Evolutionary conservation across 169 alveolate genomes (phyloP).

Genomic region (Cardiosporidium cionae): DNA sequence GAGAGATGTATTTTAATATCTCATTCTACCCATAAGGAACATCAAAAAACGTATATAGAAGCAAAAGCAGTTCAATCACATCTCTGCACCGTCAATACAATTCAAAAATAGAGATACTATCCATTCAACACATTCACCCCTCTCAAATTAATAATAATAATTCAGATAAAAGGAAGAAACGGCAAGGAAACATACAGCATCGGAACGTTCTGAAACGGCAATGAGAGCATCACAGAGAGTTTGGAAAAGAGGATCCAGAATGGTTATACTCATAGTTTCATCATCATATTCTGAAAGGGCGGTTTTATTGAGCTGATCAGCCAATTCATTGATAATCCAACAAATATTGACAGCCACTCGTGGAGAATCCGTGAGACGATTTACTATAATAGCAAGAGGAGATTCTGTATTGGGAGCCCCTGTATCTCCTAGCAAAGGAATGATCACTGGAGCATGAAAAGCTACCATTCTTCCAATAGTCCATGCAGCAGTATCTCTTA

Average conservation of each 20-base stretch:
- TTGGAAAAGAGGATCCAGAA: constrained; percentile 25
- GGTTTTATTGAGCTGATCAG: constrained; percentile 16
- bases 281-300: constrained; percentile 12
- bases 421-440: constrained; percentile 38
- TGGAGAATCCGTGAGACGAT: constrained; percentile 29
- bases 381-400: constrained; percentile 28
- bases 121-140: too few relatives aligned
- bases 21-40: too few relatives aligned
- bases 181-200: constrained; percentile 23
- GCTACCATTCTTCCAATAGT: constrained; percentile 81
- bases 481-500: constrained; percentile 88
- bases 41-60: too few relatives aligned
- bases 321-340: constrained; percentile 30
- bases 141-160: too few relatives aligned
- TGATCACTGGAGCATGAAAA: constrained; percentile 65
- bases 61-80: too few relatives aligned
- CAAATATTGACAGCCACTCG: constrained; percentile 39
- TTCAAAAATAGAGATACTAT: too few relatives aligned
- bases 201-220: constrained; percentile 27
- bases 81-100: too few relatives aligned
- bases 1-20: too few relatives aligned
- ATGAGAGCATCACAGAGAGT: constrained; percentile 29
- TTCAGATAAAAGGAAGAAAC: too few relatives aligned
- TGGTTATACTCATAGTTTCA: not conserved
- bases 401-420: not conserved